Evolutionary conservation across 345 rosid species (phyloP), one percentile per base, ranked within the genome.

Genomic region (Mangifera indica): DNA sequence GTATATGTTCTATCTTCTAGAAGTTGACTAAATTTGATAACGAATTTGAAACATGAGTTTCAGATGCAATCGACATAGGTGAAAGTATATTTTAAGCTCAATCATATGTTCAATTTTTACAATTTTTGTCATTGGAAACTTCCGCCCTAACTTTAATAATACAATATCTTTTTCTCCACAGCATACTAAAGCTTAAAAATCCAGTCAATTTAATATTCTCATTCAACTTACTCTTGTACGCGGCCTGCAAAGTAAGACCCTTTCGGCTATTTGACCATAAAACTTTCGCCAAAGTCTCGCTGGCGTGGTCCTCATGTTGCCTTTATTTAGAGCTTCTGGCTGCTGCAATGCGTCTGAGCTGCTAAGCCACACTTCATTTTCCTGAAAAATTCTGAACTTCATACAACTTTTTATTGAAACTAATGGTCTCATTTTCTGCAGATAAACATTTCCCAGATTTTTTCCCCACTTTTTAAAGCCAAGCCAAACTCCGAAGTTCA

Each of bases 221-320:
- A 2, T 40, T 15, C 52, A 44, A 24, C 3, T 2, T 34, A n/a
- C 7, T 7, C 22, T 21, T 37, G 48, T 21, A 70, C 64, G 64
- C 56, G 56, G 73, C 56, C n/a, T 7, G 44, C 62, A 70, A 26
- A 45, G 65, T 44, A 20, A 18, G 57, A 29, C 66, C 44, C 59
- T 71, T 71, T 60, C 49, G 72, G 72, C 62, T 21, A 62, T 55
- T 64, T 65, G 34, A 34, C 46, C 34, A 66, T 4, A 32, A 67
- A 53, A 20, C 22, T n/a, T 4, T n/a, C 5, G 15, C 60, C 71
- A 34, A 52, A 54, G 26, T 48, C 53, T 67, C 15, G 71, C 48
- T n/a, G 32, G 7, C 60, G 6, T 3, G 52, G 51, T 1, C 24
- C 46, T 60, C 21, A 2, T 2, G 7, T 25, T 21, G 20, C 49